Percentiles rank a stretch among this genome's conserved stretches.
phyloP scores from a whole-genome alignment of 2,329 filamentous ascomycete genomes.

The Fusarium begoniae region DNA sequence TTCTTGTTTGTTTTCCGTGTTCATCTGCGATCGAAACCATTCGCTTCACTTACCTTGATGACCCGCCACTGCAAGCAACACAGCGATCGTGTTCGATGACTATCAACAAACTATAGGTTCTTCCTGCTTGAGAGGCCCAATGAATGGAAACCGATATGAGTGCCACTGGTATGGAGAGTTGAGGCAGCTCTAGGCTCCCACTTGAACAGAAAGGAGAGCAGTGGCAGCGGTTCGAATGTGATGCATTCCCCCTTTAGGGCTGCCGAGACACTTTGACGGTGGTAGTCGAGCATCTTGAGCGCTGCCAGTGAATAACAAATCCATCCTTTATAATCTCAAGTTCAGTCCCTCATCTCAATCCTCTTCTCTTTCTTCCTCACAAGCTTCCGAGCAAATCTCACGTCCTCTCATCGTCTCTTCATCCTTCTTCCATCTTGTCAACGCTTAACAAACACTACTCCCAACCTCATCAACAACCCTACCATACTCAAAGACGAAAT shows the following conservation, averaged over 20 bases:
- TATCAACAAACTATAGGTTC: neutral
- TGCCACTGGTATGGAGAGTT: neutral
- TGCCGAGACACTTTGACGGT: neutral
- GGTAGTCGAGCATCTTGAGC: neutral
- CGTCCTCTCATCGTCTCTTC: neutral
- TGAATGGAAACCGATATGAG: rapidly evolving
- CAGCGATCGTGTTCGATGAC: neutral
- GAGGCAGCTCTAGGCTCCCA: neutral
- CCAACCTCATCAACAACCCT: no score
- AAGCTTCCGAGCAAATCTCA: neutral
- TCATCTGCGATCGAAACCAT: rapidly evolving
- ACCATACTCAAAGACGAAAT: neutral
- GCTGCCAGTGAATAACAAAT: neutral
- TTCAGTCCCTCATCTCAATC: neutral
- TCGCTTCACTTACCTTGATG: rapidly evolving
- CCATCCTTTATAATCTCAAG: neutral
- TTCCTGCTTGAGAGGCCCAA: rapidly evolving
- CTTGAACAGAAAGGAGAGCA: neutral
- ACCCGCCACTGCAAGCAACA: neutral
- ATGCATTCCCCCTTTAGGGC: neutral
- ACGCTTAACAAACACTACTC: neutral
- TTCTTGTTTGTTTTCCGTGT: neutral
- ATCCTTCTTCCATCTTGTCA: neutral
- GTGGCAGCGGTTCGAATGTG: rapidly evolving
- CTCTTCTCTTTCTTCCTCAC: neutral